These are phyloP conservation scores for Gossypium trilobum DNA, from an alignment of 441 rosid species.

Conservation along the genomic window DNA sequence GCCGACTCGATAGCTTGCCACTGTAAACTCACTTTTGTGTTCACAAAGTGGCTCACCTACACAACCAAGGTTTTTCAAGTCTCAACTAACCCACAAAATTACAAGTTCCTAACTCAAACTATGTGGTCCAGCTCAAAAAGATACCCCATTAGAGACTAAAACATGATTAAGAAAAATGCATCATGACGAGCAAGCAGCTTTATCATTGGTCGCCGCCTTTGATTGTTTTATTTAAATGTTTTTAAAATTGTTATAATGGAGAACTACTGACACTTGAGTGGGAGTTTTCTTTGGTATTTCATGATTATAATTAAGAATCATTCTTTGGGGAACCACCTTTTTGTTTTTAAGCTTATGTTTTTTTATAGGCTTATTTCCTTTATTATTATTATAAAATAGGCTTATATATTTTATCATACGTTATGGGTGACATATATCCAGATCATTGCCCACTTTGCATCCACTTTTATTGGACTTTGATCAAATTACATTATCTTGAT, in stretches of 20 bases:
- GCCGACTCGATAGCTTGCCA: not conserved
- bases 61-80: not conserved
- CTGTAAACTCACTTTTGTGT: not conserved
- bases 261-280: slow-evolving; percentile 12
- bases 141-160: not conserved
- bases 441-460: not conserved
- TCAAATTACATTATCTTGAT: slow-evolving; percentile 10
- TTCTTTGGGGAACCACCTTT: slow-evolving; percentile 1
- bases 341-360: not conserved
- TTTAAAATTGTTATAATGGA: slow-evolving; percentile 10
- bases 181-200: slow-evolving; percentile 1
- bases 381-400: not conserved
- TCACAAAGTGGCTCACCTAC: not conserved
- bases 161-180: not conserved
- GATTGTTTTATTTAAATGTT: slow-evolving; percentile 14
- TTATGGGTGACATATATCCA: not conserved
- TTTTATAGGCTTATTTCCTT: not conserved
- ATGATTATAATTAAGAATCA: not conserved
- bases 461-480: not conserved
- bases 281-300: slow-evolving; percentile 11
- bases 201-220: slow-evolving; percentile 18
- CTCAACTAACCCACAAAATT: not conserved
- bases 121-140: slow-evolving; percentile 25
- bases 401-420: not conserved
- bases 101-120: slow-evolving; percentile 2